These are phyloP conservation scores for Alternaria sp. DNA, from an alignment of 2,329 filamentous ascomycete genomes.

Conservation along the genomic window DNA sequence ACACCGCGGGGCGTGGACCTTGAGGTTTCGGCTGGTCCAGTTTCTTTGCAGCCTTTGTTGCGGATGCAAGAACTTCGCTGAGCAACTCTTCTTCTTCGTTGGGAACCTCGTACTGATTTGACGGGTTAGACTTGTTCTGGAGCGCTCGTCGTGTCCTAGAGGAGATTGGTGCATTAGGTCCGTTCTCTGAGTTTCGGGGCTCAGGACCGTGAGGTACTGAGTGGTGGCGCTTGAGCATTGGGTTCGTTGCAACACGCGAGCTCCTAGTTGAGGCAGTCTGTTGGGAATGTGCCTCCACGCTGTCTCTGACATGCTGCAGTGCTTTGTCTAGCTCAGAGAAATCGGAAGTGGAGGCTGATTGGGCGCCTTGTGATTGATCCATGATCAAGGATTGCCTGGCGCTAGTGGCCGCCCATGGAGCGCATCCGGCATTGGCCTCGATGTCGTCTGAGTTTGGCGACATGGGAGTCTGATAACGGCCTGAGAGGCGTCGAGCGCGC, in stretches of 20 bases:
- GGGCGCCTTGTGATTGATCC: conserved; percentile 61
- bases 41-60: conserved; percentile 76
- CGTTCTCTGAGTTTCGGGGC: conserved; percentile 68
- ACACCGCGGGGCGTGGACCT: conserved; percentile 63
- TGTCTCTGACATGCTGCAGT: conserved; percentile 67
- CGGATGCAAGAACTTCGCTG: conserved; percentile 84
- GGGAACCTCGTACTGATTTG: conserved; percentile 89
- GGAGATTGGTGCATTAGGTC: conserved; percentile 67
- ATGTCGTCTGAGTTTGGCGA: conserved; percentile 84
- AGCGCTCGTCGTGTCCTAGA: conserved; percentile 82
- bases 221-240: conserved; percentile 59
- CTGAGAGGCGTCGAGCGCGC: conserved; percentile 88
- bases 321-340: conserved; percentile 69
- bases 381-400: conserved; percentile 85
- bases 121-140: conserved; percentile 72
- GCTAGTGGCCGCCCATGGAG: conserved; percentile 79
- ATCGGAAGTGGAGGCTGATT: conserved; percentile 58
- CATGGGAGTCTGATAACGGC: conserved; percentile 82
- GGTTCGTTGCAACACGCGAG: conserved; percentile 54
- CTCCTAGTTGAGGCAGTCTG: conserved; percentile 40
- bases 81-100: conserved; percentile 96
- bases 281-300: conserved; percentile 58
- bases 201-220: conserved; percentile 54
- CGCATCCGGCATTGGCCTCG: conserved; percentile 91
- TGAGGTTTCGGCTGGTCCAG: conserved; percentile 63